Evolutionary conservation across 495 filamentous ascomycete species (phyloP).

Genomic region (Hyaloscypha finlandica): DNA sequence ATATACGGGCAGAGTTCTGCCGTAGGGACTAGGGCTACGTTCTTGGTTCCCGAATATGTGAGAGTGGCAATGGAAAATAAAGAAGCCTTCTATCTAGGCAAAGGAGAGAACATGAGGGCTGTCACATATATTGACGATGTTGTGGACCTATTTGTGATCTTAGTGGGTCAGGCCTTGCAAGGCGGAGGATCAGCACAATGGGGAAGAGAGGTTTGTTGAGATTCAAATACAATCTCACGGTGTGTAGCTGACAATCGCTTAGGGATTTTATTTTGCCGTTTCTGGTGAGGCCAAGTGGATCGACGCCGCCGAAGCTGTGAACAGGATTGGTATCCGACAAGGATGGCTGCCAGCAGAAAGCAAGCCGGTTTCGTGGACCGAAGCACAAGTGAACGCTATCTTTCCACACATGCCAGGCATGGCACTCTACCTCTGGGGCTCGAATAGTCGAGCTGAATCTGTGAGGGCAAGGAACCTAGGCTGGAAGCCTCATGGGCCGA

Average conservation of each 20-base stretch:
- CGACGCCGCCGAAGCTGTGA: conserved; percentile 7
- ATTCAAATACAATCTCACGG: not conserved
- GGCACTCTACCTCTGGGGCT: not conserved
- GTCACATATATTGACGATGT: conserved; percentile 8
- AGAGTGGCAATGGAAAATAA: conserved; percentile 4
- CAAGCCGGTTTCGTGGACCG: conserved; percentile 42
- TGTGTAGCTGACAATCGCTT: not conserved
- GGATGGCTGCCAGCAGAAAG: conserved; percentile 8
- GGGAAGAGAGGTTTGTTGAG: conserved; percentile 6
- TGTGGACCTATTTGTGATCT: not conserved
- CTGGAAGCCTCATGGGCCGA: not conserved
- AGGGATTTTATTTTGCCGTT: conserved; percentile 15
- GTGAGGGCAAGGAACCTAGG: not conserved
- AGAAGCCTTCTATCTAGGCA: conserved; percentile 11
- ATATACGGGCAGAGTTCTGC: conserved; percentile 8
- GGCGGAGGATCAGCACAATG: conserved; percentile 13
- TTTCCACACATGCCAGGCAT: not conserved
- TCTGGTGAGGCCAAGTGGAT: conserved; percentile 7
- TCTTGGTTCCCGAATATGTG: conserved; percentile 9
- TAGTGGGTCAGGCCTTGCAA: conserved; percentile 1
- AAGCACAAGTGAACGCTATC: conserved; percentile 79
- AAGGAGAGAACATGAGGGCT: conserved; percentile 7
- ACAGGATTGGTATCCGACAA: conserved; percentile 5
- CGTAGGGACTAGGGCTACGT: conserved; percentile 1
- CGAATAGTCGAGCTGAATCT: not conserved